Base-by-base conservation (phyloP, 2,329 filamentous ascomycete species). In the Colletotrichum destructivum region DNA sequence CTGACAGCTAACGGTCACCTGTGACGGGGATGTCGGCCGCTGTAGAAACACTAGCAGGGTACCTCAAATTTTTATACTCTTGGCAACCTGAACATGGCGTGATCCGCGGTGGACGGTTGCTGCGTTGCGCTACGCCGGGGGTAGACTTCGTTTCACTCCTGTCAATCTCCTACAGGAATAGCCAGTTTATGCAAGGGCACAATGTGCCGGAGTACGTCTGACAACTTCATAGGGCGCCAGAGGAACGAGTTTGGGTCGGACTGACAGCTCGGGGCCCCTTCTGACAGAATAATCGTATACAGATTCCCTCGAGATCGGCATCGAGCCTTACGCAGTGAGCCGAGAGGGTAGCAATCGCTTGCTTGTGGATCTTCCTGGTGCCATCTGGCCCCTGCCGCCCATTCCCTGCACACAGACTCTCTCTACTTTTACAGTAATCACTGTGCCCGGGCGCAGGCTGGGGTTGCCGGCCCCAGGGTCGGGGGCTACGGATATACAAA, bases 401-500 rank as follows among this genome's bases (percentile, higher is more conserved):
- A n/a, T 9, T 8, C 46, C 46, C 46, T 18, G 7, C 46, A 47
- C 8, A 47, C 18, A 18, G n/a, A n/a, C 7, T 47, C 46, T 47
- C 7, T 47, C 16, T 21, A 18, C 44, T 3, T 47, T 47, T 21
- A n/a, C 18, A 47, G 16, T 21, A n/a, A 11, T 9, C 18, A 21
- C 11, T 5, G 18, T n/a, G 46, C 46, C 46, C n/a, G n/a, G n/a
- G 46, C 18, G 18, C 46, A n/a, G 18, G 62, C 73, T 8, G 63
- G 67, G 1, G 74, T 74, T 23, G 68, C 77, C 26, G 60, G 65
- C 21, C 78, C 80, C n/a, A 84, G 84, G 71, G 77, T 81, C 18
- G 38, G 74, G 81, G 2, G 77, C 79, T 4, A 75, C 71, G 74
- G 81, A 83, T 66, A 74, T 84, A 0, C 79, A 84, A 40, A 6